Evolutionary conservation across 1,284 basidiomycete species (phyloP).

Genomic region (Ganoderma leucocontextum): DNA sequence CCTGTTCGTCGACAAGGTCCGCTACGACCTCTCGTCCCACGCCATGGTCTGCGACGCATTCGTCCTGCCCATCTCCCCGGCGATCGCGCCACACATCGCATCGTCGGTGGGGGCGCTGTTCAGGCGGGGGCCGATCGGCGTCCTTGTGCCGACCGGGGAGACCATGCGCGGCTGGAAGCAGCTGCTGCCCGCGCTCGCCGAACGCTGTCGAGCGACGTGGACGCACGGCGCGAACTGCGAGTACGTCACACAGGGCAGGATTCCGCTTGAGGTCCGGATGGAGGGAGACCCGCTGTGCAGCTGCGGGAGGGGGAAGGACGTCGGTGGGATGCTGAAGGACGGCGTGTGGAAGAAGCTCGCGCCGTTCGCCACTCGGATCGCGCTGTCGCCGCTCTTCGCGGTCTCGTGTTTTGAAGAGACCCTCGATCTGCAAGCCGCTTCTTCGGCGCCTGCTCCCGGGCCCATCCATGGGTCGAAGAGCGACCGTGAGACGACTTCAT

Average conservation of each 20-base stretch:
- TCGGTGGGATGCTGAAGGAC: conserved; percentile 41
- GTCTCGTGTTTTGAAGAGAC: conserved; percentile 53
- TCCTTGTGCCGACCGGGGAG: conserved; percentile 28
- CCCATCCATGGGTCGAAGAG: too few relatives aligned
- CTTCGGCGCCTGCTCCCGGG: too few relatives aligned
- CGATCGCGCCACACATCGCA: conserved; percentile 26
- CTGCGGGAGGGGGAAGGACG: conserved; percentile 56
- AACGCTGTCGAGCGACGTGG: conserved; percentile 62
- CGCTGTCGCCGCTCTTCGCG: conserved; percentile 56
- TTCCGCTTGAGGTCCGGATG: too few relatives aligned
- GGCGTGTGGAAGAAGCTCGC: conserved; percentile 45
- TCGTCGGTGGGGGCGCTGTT: conserved; percentile 7
- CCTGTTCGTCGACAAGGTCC: conserved; percentile 51
- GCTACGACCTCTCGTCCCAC: conserved; percentile 53
- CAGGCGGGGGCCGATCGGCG: conserved; percentile 21
- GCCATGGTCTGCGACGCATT: conserved; percentile 55
- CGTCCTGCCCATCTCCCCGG: conserved; percentile 47
- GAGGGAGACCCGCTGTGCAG: conserved; percentile 51
- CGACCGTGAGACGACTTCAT: too few relatives aligned
- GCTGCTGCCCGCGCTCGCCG: conserved; percentile 54
- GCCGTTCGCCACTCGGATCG: conserved; percentile 53
- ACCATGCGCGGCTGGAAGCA: conserved; percentile 53
- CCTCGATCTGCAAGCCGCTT: background rate
- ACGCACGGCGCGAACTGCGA: conserved; percentile 54
- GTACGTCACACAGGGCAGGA: conserved; percentile 39